Evolutionary conservation across 2,329 filamentous ascomycete genomes (phyloP).

Genomic region (Trichoderma sp.): DNA sequence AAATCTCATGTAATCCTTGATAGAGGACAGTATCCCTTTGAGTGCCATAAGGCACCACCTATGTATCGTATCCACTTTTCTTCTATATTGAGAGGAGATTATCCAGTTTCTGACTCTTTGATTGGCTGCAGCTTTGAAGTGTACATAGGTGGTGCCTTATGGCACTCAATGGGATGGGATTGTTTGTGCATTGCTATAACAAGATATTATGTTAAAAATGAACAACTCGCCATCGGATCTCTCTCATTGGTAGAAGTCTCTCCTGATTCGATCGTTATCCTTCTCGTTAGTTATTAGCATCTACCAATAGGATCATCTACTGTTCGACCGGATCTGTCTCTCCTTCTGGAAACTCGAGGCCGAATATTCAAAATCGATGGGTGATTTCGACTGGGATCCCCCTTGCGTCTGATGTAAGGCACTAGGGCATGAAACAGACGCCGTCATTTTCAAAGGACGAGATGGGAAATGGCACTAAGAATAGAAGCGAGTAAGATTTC

Average conservation of each 20-base stretch:
- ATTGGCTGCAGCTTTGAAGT: too few relatives aligned
- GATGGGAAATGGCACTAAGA: constrained; percentile 11
- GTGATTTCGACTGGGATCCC: background rate
- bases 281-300: background rate
- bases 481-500: background rate
- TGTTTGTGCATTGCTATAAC: background rate
- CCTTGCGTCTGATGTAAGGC: constrained; percentile 1
- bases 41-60: too few relatives aligned
- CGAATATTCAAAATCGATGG: background rate
- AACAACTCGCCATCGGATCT: background rate
- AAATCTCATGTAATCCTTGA: background rate
- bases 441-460: constrained; percentile 2
- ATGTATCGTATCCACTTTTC: too few relatives aligned
- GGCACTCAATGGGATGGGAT: background rate
- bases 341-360: background rate
- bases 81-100: too few relatives aligned
- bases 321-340: background rate
- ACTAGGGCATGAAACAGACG: constrained; percentile 23
- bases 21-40: background rate
- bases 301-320: background rate
- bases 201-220: background rate
- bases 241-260: background rate
- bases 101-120: too few relatives aligned
- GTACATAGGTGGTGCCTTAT: too few relatives aligned
- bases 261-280: background rate